These are phyloP conservation scores for Saccharomycopsis oosterbeekiorum DNA, from an alignment of 805 yeast genomes.

Conservation along the genomic window DNA sequence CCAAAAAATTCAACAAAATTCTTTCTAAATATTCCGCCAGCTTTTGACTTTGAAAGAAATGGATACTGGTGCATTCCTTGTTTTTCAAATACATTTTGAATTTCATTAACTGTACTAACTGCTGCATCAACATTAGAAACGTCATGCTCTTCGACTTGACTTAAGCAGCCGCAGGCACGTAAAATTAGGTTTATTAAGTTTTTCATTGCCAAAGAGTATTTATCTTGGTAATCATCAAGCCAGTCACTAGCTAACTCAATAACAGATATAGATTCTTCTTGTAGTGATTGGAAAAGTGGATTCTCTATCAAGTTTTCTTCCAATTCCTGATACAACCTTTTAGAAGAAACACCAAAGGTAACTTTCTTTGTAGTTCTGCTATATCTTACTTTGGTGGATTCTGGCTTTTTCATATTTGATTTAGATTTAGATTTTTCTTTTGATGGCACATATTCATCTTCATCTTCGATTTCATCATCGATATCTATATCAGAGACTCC, in stretches of 20 bases:
- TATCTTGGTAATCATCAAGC: conserved; percentile 41
- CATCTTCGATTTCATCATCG: neutral
- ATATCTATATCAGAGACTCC: neutral
- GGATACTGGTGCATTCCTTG: conserved; percentile 67
- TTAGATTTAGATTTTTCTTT: neutral
- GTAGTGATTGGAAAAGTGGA: conserved; percentile 40
- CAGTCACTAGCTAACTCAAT: conserved; percentile 46
- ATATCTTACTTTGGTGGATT: neutral
- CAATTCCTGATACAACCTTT: conserved; percentile 10
- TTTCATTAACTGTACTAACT: conserved; percentile 60
- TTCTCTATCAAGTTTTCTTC: conserved; percentile 33
- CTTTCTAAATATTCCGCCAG: conserved; percentile 38
- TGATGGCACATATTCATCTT: neutral
- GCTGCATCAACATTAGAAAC: conserved; percentile 61
- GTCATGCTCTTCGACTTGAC: conserved; percentile 65
- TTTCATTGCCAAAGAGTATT: conserved; percentile 41
- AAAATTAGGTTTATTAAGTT: conserved; percentile 60
- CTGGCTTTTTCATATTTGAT: neutral
- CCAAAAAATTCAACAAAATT: conserved; percentile 49
- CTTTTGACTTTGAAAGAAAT: conserved; percentile 41
- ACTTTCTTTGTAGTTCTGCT: neutral
- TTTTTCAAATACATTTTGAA: conserved; percentile 49
- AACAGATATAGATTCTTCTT: conserved; percentile 39
- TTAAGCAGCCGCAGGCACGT: conserved; percentile 61
- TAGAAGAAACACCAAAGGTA: neutral